Evolutionary conservation across 148 eudicot genomes (phyloP).

Genomic region (Suaeda aralocaspica): DNA sequence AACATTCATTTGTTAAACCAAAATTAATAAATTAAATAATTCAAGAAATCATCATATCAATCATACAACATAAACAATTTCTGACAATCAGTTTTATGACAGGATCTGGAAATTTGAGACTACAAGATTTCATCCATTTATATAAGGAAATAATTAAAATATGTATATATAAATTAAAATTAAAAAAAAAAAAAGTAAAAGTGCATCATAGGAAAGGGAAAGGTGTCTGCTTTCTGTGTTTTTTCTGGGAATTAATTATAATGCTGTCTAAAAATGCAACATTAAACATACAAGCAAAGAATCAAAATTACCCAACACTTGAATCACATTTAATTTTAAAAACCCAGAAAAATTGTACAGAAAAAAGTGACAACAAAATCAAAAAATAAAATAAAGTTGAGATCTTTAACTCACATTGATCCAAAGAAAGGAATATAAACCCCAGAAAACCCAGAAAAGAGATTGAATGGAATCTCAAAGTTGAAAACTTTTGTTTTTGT

Average conservation of each 20-base stretch:
- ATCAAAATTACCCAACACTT: conserved; percentile 23
- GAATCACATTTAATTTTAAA: background rate
- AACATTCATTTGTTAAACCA: background rate
- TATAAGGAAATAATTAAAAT: too few relatives aligned
- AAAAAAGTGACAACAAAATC: conserved; percentile 10
- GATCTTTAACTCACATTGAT: conserved; percentile 49
- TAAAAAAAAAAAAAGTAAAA: conserved; percentile 15
- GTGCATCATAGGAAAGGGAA: conserved; percentile 23
- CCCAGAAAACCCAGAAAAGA: conserved; percentile 16
- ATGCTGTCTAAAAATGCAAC: conserved; percentile 13
- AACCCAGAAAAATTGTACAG: background rate
- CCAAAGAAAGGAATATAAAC: conserved; percentile 48
- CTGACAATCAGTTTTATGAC: conserved; percentile 31
- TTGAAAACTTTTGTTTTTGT: background rate
- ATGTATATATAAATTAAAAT: too few relatives aligned
- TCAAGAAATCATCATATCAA: background rate
- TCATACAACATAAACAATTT: conserved; percentile 15
- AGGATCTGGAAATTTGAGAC: background rate
- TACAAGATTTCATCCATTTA: conserved; percentile 1
- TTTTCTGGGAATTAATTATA: background rate
- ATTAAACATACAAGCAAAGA: conserved; percentile 34
- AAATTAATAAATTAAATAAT: background rate
- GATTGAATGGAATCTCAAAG: conserved; percentile 12
- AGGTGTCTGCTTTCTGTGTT: conserved; percentile 25
- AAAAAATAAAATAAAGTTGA: conserved; percentile 28